Evolutionary conservation across 2,329 filamentous ascomycete species (phyloP).

Genomic region (Claviceps purpurea): DNA sequence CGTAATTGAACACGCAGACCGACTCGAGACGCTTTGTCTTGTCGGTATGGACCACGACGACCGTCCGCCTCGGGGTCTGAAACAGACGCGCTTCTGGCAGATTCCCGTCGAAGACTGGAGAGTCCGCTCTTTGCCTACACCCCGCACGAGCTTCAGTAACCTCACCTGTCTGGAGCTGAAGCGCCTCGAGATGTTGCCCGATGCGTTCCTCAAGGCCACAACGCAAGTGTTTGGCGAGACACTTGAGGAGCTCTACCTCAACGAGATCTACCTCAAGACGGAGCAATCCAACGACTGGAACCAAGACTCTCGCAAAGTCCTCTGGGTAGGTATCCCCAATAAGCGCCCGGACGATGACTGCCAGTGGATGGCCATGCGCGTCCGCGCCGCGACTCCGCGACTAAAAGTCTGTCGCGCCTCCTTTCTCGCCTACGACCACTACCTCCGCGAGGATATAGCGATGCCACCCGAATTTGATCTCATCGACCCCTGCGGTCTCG

Average conservation of each 20-base stretch:
- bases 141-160: slow-evolving; percentile 21
- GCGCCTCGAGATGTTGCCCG: slow-evolving; percentile 24
- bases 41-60: slow-evolving; percentile 31
- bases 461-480: slow-evolving; percentile 23
- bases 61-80: slow-evolving; percentile 22
- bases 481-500: slow-evolving; percentile 26
- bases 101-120: slow-evolving; percentile 26
- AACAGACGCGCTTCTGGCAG: slow-evolving; percentile 24
- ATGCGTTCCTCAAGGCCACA: slow-evolving; percentile 21
- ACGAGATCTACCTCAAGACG: slow-evolving; percentile 31
- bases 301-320: slow-evolving; percentile 19
- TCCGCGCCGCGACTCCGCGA: slow-evolving; percentile 22
- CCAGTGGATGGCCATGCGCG: slow-evolving; percentile 28
- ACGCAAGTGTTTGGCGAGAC: slow-evolving; percentile 23
- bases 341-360: slow-evolving; percentile 22
- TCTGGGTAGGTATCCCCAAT: slow-evolving; percentile 35
- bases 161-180: slow-evolving; percentile 32
- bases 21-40: slow-evolving; percentile 33
- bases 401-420: slow-evolving; percentile 30
- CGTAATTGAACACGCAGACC: slow-evolving; percentile 30
- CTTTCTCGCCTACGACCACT: slow-evolving; percentile 30
- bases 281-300: slow-evolving; percentile 22
- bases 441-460: slow-evolving; percentile 19
- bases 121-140: slow-evolving; percentile 23
- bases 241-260: slow-evolving; percentile 31